phyloP scores from a whole-genome alignment of 2,329 filamentous ascomycete genomes.

The Aureobasidium pullulans region DNA sequence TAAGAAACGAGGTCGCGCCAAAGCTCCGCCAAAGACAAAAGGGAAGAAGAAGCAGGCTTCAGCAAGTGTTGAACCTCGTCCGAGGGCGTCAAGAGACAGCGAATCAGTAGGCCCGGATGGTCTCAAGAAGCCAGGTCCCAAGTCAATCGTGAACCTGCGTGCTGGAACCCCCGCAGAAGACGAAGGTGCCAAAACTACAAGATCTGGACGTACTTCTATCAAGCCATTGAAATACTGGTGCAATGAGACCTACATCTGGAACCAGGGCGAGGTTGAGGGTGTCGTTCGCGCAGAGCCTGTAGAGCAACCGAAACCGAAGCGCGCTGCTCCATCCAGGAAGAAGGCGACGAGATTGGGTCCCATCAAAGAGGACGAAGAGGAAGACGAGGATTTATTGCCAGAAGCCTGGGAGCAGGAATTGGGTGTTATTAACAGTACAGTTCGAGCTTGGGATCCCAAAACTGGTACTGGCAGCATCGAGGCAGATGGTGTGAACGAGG shows the following conservation, averaged over 20 bases:
- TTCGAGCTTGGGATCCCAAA: constrained; percentile 48
- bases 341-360: constrained; percentile 24
- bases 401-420: constrained; percentile 67
- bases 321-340: constrained; percentile 23
- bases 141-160: constrained; percentile 22
- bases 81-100: neutral
- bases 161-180: constrained; percentile 37
- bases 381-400: constrained; percentile 46
- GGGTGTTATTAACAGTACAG: constrained; percentile 56
- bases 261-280: constrained; percentile 63
- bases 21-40: neutral
- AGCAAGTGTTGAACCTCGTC: constrained; percentile 1
- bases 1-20: constrained; percentile 12
- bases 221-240: constrained; percentile 79
- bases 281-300: constrained; percentile 67
- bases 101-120: constrained; percentile 21
- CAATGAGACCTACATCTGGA: constrained; percentile 69
- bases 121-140: constrained; percentile 11
- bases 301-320: constrained; percentile 24
- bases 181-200: constrained; percentile 53
- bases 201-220: constrained; percentile 71
- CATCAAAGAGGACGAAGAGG: constrained; percentile 31
- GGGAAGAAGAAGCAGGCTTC: constrained; percentile 7
- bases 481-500: constrained; percentile 34
- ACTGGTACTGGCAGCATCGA: constrained; percentile 23